Conservation (phyloP, 768 basidiomycete species). For the Pleurotus djamor region DNA sequence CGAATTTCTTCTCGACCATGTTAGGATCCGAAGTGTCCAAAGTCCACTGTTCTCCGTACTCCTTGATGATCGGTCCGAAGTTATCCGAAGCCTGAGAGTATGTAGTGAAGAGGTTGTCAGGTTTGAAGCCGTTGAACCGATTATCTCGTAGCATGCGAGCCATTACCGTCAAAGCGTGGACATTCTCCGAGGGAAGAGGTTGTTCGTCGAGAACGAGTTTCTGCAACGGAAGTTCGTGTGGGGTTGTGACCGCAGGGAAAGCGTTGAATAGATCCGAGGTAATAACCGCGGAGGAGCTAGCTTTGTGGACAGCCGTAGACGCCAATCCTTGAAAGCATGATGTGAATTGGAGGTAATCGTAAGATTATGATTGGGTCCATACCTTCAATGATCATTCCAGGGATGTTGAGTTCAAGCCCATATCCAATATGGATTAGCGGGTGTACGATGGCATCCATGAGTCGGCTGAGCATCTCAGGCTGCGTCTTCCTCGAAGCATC, state of each 20-base stretch:
- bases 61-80: constrained; percentile 36
- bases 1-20: constrained; percentile 52
- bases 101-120: constrained; percentile 15
- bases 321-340: not conserved
- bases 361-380: no score
- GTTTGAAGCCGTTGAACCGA: constrained; percentile 23
- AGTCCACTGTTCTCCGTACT: constrained; percentile 43
- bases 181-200: constrained; percentile 9
- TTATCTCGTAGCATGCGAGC: constrained; percentile 53
- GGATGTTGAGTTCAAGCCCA: constrained; percentile 55
- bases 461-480: constrained; percentile 39
- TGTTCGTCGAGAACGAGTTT: not conserved
- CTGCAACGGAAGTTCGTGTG: not conserved
- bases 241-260: not conserved
- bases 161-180: constrained; percentile 51
- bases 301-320: not conserved
- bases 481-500: constrained; percentile 25
- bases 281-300: not conserved
- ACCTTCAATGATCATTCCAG: constrained; percentile 57
- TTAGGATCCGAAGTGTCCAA: constrained; percentile 28
- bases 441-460: constrained; percentile 51
- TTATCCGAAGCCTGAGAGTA: constrained; percentile 30
- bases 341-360: no score
- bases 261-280: not conserved
- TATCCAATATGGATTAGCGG: constrained; percentile 61